Base-by-base conservation (phyloP, 1,284 basidiomycete species). In the Tylopilus sp. region DNA sequence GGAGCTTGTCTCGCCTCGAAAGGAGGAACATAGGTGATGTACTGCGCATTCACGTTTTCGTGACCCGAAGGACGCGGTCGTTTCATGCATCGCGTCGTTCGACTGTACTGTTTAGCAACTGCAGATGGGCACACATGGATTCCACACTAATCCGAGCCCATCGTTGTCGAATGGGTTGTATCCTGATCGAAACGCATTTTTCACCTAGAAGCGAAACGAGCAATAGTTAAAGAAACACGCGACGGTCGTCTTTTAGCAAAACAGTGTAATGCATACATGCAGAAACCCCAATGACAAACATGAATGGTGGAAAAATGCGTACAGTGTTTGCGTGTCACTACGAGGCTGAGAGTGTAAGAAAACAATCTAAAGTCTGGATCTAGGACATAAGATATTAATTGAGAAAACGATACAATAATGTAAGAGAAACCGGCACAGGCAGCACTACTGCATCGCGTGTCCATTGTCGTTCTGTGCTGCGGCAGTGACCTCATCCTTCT, bases 11-110 rank as follows among this genome's bases (percentile, higher is more conserved):
- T 60, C 67, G 3, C 66, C 65, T 15, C 60, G 65, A 37, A 70
- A 69, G 54, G 66, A 69, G 48, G 63, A 69, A 26, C 37, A 68
- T 32, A 50, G 14, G 29, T 61, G 48, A 65, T 46, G 31, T 1
- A 10, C 25, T 41, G n/a, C 51, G 20, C 35, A 19, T 36, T 17
- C 14, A 14, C n/a, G 15, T 39, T 7, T 24, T 25, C 17, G 19
- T 39, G 20, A 22, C 35, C 32, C 7, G 5, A n/a, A n/a, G 20
- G 45, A 44, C 24, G 29, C 24, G 50, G 8, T 42, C 26, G 26
- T 56, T 48, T 44, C 10, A 24, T 15, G 37, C 31, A 5, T 44
- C 52, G 90, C 88, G 69, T 92, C 39, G 37, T 57, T 48, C 35
- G 24, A 47, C 26, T 52, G 52, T 61, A 52, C 37, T 45, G 13